A percentile compares a stretch with the other conserved stretches of the same genome.
Conservation (phyloP, 345 rosid species). For the Eucalyptus pumila region DNA sequence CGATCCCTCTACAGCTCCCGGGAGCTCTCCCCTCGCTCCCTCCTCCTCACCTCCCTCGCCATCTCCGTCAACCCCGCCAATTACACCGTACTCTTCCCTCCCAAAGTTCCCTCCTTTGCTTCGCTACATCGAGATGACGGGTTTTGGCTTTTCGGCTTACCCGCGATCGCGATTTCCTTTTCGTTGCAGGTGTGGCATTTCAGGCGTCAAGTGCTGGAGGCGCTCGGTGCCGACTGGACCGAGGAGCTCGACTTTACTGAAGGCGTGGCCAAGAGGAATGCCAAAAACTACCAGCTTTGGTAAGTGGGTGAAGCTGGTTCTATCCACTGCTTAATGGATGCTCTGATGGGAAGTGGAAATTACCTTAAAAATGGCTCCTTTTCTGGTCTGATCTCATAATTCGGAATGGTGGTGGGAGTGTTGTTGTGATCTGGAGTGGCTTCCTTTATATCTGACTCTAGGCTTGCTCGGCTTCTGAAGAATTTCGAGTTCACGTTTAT, state of each 20-base stretch:
- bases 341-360: background rate
- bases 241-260: conserved; percentile 51
- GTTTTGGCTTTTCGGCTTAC: background rate
- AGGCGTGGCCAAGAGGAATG: conserved; percentile 41
- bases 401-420: background rate
- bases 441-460: background rate
- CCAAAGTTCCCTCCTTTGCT: background rate
- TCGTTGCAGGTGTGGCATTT: conserved; percentile 79
- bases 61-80: conserved; percentile 67
- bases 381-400: background rate
- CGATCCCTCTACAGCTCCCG: conserved; percentile 59
- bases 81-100: conserved; percentile 49
- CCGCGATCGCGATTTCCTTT: background rate
- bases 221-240: conserved; percentile 25
- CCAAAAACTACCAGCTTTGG: conserved; percentile 95
- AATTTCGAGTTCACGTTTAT: background rate
- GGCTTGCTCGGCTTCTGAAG: background rate
- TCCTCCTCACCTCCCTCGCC: conserved; percentile 46
- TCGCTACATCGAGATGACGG: background rate
- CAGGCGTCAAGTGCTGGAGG: conserved; percentile 60
- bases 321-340: background rate
- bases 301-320: conserved; percentile 8
- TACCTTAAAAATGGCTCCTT: background rate
- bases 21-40: conserved; percentile 78
- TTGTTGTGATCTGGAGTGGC: background rate